Base-by-base conservation (phyloP, 768 basidiomycete genomes). In the Lactifluus pinguis region DNA sequence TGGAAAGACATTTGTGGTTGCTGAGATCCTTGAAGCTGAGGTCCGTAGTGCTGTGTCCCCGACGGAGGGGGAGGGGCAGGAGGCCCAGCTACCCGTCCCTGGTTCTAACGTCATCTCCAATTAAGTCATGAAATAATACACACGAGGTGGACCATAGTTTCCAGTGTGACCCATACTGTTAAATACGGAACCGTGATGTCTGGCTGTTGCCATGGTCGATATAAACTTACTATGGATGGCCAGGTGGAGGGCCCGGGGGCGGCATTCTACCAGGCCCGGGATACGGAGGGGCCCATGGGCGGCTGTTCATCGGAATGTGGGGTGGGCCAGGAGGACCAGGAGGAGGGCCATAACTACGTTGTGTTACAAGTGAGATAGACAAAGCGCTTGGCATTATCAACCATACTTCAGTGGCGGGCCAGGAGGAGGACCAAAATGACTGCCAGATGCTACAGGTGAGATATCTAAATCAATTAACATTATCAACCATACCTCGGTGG, bases 1-100 rank as follows among this genome's bases (percentile, higher is more conserved):
- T 81, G 77, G 74, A 78, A 83, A 67, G 68, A 80, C 6, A 77
- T 76, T 65, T 77, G 77, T 19, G 69, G 67, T 6, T n/a, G 21
- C 41, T 69, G 67, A 34, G 19, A 25, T 70, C 72, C 73, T 36
- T 75, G 68, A 50, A 73, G 72, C 52, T 72, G 73, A 2, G 80
- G 79, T 8, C 79, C 81, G 60, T 78, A 81, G 60, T 70, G 66
- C 67, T 80, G 80, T 44, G 69, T 62, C 30, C 74, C 73, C 4
- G 68, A 45, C 2, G 76, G 76, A 0, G 76, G 76, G 21, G 66
- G 76, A 19, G 66, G 66, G 3, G 68, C 69, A 48, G 59, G 63
- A 0, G 70, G 68, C 1, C 69, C 72, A 30, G 66, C 73, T 74
- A 52, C 34, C 9, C n/a, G 19, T 19, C 11, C 42, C 17, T 34